Base-by-base conservation (phyloP, 176 grass and related monocot genomes). In the Poa pratensis region DNA sequence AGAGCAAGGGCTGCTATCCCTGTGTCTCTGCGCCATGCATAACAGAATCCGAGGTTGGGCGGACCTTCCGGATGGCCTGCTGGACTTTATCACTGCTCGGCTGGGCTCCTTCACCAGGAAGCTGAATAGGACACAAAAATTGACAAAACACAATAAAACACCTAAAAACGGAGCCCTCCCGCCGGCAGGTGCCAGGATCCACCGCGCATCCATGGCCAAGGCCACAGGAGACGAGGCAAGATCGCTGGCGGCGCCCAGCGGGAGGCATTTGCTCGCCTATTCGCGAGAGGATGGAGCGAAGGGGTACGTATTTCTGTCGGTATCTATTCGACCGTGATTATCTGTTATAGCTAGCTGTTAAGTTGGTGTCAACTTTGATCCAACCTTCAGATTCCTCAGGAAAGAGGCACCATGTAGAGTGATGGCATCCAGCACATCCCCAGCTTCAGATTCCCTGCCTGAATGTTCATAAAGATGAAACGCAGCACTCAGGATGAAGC, bases 391-490 rank as follows among this genome's bases (percentile, higher is more conserved):
- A 34, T 92, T 98, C 82, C 82, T 90, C 66, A 95, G 62, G 76
- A 98, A 98, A 68, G 89, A 22, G 18, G 75, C 76, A 22, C 91
- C 91, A 72, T 81, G 43, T 28, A 82, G 22, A 73, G 63, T 75
- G 39, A 98, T 92, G 20, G 42, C 76, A 64, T 91, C 90, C 63
- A 95, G 70, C 61, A 92, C 57, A 62, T 86, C 85, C 55, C 84
- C 85, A 26, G 90, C 89, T 67, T 92, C 80, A 78, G 60, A 52
- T 76, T 70, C 90, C 69, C 81, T 89, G 30, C 86, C 90, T 58
- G 73, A 86, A 70, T 75, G 89, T 46, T 95, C 86, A 53, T 94
- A 98, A 9, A 98, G 87, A 91, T 94, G 91, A 67, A 79, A 92
- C 0, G 81, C 96, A 42, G 86, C 91, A 65, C 93, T 95, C 58